Conservation (phyloP, 1,284 basidiomycete species). For the Cutaneotrichosporon sp. region DNA sequence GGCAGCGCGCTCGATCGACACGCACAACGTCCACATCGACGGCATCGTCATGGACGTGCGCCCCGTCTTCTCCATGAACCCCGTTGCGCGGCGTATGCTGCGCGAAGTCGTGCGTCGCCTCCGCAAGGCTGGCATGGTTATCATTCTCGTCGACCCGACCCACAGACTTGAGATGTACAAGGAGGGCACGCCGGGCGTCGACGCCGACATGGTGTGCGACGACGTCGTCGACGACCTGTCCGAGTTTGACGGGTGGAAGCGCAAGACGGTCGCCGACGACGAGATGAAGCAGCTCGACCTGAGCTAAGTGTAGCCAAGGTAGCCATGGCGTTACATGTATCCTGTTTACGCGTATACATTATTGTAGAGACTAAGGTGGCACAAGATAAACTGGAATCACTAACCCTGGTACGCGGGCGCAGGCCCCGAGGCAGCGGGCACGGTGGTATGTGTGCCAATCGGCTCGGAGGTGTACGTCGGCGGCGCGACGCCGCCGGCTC, state of each 20-base stretch:
- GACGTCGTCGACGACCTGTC: constrained; percentile 10
- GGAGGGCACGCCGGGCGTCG: background rate
- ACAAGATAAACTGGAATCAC: no score
- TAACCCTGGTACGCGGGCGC: no score
- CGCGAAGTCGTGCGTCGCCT: constrained; percentile 15
- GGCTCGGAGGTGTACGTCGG: background rate
- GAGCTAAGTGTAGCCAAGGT: background rate
- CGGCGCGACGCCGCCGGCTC: background rate
- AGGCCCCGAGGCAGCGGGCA: no score
- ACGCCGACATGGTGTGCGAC: constrained; percentile 5
- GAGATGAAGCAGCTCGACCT: constrained; percentile 1
- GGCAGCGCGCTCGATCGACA: constrained; percentile 1
- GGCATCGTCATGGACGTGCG: constrained; percentile 13
- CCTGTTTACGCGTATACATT: no score
- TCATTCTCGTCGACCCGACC: constrained; percentile 15
- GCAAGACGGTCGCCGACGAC: background rate
- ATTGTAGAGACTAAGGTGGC: no score
- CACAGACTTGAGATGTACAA: constrained; percentile 4
- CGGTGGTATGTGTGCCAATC: background rate
- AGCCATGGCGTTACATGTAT: no score
- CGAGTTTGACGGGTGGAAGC: constrained; percentile 4
- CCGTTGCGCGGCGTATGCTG: constrained; percentile 8
- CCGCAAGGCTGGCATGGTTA: constrained; percentile 2
- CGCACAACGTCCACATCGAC: constrained; percentile 1
- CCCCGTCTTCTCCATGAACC: constrained; percentile 13